phyloP scores from a whole-genome alignment of 208 protist species.

The Blechomonas ayalai region DNA sequence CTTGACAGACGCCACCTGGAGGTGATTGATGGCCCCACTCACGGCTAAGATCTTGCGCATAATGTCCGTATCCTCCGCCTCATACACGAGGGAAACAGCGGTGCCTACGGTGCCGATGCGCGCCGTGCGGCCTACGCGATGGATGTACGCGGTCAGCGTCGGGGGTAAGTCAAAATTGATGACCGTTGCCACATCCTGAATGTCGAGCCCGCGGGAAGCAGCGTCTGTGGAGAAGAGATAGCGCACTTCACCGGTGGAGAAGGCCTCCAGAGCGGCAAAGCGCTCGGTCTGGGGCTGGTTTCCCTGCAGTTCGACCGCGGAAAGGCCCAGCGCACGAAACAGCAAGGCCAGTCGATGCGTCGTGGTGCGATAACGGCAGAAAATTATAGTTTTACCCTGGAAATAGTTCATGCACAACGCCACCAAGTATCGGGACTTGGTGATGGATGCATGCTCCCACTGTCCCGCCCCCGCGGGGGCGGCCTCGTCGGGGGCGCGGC shows the following conservation, averaged over 20 bases:
- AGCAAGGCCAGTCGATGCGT: constrained; percentile 76
- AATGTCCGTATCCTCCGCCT: constrained; percentile 62
- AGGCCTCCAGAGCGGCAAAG: constrained; percentile 65
- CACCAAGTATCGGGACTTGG: constrained; percentile 77
- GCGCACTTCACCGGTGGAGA: constrained; percentile 59
- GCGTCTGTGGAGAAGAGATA: constrained; percentile 92
- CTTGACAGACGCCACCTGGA: constrained; percentile 72
- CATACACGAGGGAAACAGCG: constrained; percentile 94
- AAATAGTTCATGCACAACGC: constrained; percentile 79
- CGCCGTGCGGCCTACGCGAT: constrained; percentile 97
- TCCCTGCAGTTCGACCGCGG: constrained; percentile 73
- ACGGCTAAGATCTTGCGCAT: constrained; percentile 88
- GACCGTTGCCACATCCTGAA: constrained; percentile 93
- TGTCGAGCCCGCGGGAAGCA: constrained; percentile 95
- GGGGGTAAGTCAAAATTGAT: constrained; percentile 97
- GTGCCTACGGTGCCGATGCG: constrained; percentile 91
- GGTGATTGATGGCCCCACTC: constrained; percentile 61
- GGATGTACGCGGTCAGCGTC: constrained; percentile 97
- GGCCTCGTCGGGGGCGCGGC: constrained; percentile 9
- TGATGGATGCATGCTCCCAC: constrained; percentile 63
- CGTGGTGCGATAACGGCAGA: constrained; percentile 80
- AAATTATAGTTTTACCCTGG: constrained; percentile 74
- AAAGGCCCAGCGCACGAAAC: constrained; percentile 64
- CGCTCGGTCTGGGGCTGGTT: constrained; percentile 85
- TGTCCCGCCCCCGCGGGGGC: constrained; percentile 8